These are phyloP conservation scores for Sporothrix phasma DNA, from an alignment of 2,329 filamentous ascomycete species.

Conservation along the genomic window DNA sequence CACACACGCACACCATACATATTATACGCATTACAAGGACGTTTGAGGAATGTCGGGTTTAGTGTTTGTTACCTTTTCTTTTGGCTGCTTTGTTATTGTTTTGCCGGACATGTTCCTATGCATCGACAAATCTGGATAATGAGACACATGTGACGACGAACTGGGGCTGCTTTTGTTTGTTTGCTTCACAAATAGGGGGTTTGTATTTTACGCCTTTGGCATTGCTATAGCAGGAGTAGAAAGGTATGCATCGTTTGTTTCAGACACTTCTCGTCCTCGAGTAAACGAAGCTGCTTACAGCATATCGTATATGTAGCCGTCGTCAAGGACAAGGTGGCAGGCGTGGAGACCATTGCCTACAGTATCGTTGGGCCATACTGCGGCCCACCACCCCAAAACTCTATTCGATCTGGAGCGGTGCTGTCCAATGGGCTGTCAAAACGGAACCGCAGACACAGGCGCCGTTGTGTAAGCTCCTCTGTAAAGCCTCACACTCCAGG, in stretches of 20 bases:
- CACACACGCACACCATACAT: background rate
- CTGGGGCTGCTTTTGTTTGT: background rate
- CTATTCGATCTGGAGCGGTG: no score
- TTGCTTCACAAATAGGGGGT: background rate
- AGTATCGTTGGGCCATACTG: background rate
- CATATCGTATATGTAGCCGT: no score
- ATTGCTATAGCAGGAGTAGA: background rate
- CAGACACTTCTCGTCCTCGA: background rate
- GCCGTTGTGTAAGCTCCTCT: no score
- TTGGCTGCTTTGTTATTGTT: background rate
- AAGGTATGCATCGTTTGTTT: background rate
- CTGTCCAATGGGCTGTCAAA: no score
- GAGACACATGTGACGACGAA: background rate
- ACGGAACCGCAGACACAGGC: no score
- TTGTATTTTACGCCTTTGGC: background rate
- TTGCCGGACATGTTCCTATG: background rate
- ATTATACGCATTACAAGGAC: slow-evolving; percentile 1
- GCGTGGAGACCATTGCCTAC: no score
- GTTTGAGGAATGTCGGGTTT: background rate
- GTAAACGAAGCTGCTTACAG: no score
- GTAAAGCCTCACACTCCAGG: no score
- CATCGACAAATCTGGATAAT: background rate
- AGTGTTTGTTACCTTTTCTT: background rate
- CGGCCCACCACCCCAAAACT: background rate
- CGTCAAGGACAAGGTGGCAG: no score